These are phyloP conservation scores for Coemansia sp. DNA, from an alignment of 192 early-diverging fungal species.

Conservation along the genomic window DNA sequence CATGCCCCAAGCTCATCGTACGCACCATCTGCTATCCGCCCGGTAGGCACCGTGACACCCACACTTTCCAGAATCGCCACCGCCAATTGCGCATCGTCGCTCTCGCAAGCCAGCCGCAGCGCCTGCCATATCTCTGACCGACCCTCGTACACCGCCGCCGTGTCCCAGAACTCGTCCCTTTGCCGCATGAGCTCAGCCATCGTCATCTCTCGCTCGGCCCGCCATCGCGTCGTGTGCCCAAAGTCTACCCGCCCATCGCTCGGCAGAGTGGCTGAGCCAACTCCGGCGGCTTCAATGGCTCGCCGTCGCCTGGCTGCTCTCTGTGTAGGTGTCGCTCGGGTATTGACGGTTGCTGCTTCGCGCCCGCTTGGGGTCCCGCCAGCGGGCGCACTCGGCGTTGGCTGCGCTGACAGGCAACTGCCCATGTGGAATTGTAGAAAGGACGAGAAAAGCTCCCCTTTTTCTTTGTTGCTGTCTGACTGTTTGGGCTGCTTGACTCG, in stretches of 20 bases:
- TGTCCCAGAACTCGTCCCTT: constrained; percentile 72
- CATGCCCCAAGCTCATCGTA: constrained; percentile 75
- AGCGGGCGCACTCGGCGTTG: not conserved
- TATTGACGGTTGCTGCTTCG: not conserved
- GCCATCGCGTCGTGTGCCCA: constrained; percentile 19
- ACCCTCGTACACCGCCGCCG: constrained; percentile 69
- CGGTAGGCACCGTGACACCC: constrained; percentile 68
- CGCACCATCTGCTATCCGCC: constrained; percentile 68
- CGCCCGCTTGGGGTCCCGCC: not conserved
- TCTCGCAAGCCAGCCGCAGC: constrained; percentile 59
- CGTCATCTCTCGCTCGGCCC: constrained; percentile 10
- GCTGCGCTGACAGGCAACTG: not conserved
- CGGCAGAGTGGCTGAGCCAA: not conserved
- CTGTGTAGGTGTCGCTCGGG: not conserved
- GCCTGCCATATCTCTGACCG: constrained; percentile 77
- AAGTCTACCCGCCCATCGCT: constrained; percentile 20
- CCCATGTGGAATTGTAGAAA: not conserved
- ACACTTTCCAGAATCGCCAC: constrained; percentile 66
- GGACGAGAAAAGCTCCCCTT: not conserved
- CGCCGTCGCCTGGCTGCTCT: constrained; percentile 7
- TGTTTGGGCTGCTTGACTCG: not conserved
- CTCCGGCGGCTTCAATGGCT: not conserved
- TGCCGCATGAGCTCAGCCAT: constrained; percentile 44
- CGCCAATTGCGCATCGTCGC: constrained; percentile 54
- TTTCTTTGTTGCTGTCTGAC: not conserved